Evolutionary conservation across 2,329 filamentous ascomycete species (phyloP), one percentile per base, ranked within the genome.

Genomic region (Arthrocladium fulminans): DNA sequence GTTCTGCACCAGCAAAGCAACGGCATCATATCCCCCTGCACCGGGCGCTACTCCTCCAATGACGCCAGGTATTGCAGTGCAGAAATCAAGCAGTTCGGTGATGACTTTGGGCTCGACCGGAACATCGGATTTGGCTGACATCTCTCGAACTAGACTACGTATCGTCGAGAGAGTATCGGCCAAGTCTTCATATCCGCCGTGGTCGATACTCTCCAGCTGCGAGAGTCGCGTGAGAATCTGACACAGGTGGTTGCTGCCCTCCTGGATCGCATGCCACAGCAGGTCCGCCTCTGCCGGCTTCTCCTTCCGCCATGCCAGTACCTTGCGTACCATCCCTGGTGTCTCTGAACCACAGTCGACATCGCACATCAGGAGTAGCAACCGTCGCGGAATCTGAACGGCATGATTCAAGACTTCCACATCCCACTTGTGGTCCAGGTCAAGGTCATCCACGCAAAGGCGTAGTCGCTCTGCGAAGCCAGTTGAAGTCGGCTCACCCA

Each of bases 331-430:
- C 92, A 98, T 97, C 12, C 88, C 79, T 0, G 94, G 89, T 6
- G 90, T 97, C 70, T 94, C 80, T 42, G 84, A 90, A 25, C 92
- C 92, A 62, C 89, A 95, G 63, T 94, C 87, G 5, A 98, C 92
- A 62, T 98, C 92, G 62, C 88, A 95, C 83, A 98, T 92, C 51
- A 94, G 79, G 56, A 97, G 73, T 20, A 84, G 77, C 57, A 94
- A 70, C 0, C 86, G 87, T 1, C 65, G 60, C 0, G 90, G 89
- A 50, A 97, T 73, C 51, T 73, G 75, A 45, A 90, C 80, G 13
- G 73, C 77, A 3, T 82, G 79, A 59, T 87, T 84, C 25, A 70
- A 67, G 42, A 94, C 81, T 59, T 88, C 80, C 0, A 81, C 83
- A 59, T 97, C 89, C 92, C 92, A 98, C 20, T 68, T 67, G 3